Conservation (phyloP, 805 yeast species). For the Grigorovia transvaalensis region DNA sequence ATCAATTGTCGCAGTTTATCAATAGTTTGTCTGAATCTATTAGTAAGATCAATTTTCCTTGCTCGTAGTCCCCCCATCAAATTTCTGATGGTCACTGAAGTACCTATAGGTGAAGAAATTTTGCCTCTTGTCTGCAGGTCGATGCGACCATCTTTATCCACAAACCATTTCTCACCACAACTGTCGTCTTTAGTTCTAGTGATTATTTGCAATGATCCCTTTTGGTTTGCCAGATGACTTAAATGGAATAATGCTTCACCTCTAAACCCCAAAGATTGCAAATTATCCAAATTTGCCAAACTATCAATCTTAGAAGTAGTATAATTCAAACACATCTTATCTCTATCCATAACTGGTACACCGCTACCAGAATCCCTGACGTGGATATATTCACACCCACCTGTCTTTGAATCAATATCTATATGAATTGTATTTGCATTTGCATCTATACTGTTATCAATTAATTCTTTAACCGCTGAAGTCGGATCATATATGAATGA, state of each 20-base stretch:
- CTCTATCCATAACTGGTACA: conserved; percentile 22
- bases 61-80: conserved; percentile 29
- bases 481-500: conserved; percentile 29
- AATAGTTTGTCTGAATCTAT: conserved; percentile 18
- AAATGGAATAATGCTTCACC: conserved; percentile 40
- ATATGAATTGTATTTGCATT: conserved; percentile 25
- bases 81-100: conserved; percentile 26
- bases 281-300: conserved; percentile 22
- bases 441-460: conserved; percentile 35
- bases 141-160: conserved; percentile 23
- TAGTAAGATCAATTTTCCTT: conserved; percentile 24
- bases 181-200: conserved; percentile 26
- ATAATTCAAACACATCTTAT: conserved; percentile 29
- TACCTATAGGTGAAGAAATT: conserved; percentile 29
- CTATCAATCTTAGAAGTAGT: conserved; percentile 35
- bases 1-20: conserved; percentile 19
- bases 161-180: conserved; percentile 31
- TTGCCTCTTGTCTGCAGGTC: conserved; percentile 9
- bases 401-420: conserved; percentile 32
- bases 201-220: conserved; percentile 24
- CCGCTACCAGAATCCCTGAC: conserved; percentile 37
- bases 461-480: conserved; percentile 32
- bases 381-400: conserved; percentile 26
- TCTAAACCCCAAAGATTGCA: conserved; percentile 36
- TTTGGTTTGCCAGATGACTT: conserved; percentile 18